phyloP scores from a whole-genome alignment of 2,329 filamentous ascomycete species.

The Aspergillus brunneoviolaceus region DNA sequence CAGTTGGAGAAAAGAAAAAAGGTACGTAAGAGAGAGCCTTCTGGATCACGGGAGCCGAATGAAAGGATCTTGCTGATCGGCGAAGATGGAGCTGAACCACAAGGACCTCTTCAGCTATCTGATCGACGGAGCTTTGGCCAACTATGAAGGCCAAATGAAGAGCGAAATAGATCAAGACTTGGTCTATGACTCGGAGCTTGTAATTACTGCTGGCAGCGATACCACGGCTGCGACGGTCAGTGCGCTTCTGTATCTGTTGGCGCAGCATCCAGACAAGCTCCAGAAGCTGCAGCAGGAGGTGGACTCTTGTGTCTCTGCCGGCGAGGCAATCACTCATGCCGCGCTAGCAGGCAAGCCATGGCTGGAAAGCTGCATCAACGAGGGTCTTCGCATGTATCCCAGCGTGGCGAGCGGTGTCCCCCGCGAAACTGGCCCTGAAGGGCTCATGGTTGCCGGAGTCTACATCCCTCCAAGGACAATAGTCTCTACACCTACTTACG shows the following conservation, averaged over 20 bases:
- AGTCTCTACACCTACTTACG: constrained; percentile 12
- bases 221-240: constrained; percentile 7
- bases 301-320: background rate
- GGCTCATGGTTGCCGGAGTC: constrained; percentile 3
- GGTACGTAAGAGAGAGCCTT: background rate
- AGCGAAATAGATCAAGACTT: constrained; percentile 4
- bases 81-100: background rate
- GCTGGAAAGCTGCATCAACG: constrained; percentile 12
- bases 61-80: background rate
- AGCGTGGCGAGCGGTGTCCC: constrained; percentile 10
- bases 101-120: constrained; percentile 14
- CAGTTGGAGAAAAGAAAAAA: constrained; percentile 7
- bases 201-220: constrained; percentile 10
- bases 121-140: constrained; percentile 3
- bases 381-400: constrained; percentile 8
- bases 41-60: background rate
- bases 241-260: constrained; percentile 9
- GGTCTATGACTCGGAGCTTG: constrained; percentile 10
- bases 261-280: constrained; percentile 6
- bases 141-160: background rate
- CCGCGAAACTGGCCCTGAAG: constrained; percentile 11
- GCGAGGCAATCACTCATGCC: background rate
- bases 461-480: constrained; percentile 12
- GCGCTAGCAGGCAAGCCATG: constrained; percentile 5
- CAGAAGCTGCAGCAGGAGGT: constrained; percentile 8